Conservation (phyloP, 169 alveolate species). For the Eimeria maxima region DNA sequence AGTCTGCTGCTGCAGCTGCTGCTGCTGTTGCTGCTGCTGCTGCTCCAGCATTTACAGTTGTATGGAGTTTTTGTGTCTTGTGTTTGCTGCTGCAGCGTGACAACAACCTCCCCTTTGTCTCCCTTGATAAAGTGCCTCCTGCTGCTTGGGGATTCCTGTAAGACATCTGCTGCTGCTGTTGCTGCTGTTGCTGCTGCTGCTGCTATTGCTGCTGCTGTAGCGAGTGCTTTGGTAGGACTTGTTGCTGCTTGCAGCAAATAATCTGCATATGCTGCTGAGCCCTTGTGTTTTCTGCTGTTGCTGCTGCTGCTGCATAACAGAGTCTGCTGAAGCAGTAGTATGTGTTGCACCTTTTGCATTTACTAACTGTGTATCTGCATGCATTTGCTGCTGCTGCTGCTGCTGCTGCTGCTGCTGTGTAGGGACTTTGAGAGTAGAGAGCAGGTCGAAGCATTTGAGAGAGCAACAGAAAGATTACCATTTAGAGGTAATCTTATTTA, state of each 20-base stretch:
- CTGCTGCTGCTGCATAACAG: not conserved
- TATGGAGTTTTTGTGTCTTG: not conserved
- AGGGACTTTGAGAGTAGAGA: constrained; percentile 37
- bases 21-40: too few relatives aligned
- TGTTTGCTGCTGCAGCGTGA: constrained; percentile 32
- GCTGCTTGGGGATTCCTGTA: constrained; percentile 55
- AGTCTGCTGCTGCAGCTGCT: too few relatives aligned
- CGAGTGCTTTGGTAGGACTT: not conserved
- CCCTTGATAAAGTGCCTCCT: constrained; percentile 18
- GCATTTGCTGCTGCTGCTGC: constrained; percentile 45
- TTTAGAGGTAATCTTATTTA: constrained; percentile 21
- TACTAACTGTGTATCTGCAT: not conserved
- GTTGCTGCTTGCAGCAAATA: not conserved
- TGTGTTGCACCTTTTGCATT: not conserved
- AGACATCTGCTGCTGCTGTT: too few relatives aligned
- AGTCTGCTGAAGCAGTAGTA: too few relatives aligned
- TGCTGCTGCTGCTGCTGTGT: not conserved
- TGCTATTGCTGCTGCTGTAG: not conserved
- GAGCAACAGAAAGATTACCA: not conserved
- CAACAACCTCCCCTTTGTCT: constrained; percentile 6
- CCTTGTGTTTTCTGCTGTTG: too few relatives aligned
- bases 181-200: too few relatives aligned
- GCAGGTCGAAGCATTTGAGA: constrained; percentile 24
- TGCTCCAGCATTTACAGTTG: too few relatives aligned
- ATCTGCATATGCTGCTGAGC: not conserved